A percentile compares a stretch with the other conserved stretches of the same genome.
Evolutionary conservation across 2,329 filamentous ascomycete species (phyloP).

Genomic region (Pseudogymnoascus verrucosus): DNA sequence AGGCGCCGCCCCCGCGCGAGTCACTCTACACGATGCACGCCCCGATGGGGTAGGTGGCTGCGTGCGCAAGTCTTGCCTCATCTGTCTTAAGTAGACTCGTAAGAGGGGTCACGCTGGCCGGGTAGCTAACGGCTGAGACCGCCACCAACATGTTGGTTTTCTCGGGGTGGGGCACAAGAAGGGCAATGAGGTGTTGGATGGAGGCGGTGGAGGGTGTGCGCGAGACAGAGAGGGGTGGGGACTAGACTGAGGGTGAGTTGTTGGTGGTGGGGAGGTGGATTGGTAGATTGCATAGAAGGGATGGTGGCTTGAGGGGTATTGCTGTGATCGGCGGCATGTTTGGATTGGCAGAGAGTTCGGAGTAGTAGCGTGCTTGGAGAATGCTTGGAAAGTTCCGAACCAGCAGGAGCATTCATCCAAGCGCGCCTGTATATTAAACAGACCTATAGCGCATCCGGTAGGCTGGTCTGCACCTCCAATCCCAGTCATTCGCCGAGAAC

Average conservation of each 20-base stretch:
- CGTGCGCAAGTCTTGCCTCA: constrained; percentile 1
- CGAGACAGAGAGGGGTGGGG: neutral
- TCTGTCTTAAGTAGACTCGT: neutral
- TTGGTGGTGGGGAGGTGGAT: neutral
- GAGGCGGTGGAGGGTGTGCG: neutral
- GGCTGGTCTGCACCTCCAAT: neutral
- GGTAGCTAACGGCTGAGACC: neutral
- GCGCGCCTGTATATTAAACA: constrained; percentile 3
- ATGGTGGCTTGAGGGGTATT: neutral
- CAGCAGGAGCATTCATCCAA: neutral
- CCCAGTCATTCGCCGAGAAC: neutral
- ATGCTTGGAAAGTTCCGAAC: neutral
- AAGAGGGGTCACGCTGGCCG: neutral
- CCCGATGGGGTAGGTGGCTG: neutral
- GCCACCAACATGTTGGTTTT: constrained; percentile 6
- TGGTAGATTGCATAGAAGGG: neutral
- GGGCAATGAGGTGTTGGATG: neutral
- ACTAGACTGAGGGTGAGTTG: neutral
- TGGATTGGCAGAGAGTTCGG: neutral
- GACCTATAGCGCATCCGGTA: neutral
- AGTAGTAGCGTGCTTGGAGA: neutral
- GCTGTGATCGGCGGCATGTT: neutral
- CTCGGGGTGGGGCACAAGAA: neutral
- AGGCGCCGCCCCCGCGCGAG: neutral
- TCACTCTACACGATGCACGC: neutral